Evolutionary conservation across 495 filamentous ascomycete species (phyloP).

Genomic region (Hypoxylon fragiforme): DNA sequence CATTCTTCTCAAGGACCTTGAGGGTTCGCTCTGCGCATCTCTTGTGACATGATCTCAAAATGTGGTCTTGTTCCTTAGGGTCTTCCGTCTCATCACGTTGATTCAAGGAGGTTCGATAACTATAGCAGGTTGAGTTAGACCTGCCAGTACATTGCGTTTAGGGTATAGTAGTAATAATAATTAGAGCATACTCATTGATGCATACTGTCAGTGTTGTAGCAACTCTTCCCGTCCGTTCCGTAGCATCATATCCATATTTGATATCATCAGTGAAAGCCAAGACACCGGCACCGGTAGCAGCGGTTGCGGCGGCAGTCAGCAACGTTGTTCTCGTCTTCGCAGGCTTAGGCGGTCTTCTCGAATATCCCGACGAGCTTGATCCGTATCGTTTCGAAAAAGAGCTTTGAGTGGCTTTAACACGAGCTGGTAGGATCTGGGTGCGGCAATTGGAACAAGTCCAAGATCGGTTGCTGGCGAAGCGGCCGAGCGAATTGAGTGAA

Average conservation of each 20-base stretch:
- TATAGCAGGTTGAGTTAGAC: constrained; percentile 37
- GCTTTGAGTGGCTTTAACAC: constrained; percentile 30
- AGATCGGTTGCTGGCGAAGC: constrained; percentile 34
- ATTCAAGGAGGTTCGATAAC: constrained; percentile 82
- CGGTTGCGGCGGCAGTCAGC: constrained; percentile 53
- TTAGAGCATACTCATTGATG: constrained; percentile 79
- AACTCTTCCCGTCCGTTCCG: constrained; percentile 79
- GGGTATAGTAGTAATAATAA: too few relatives aligned
- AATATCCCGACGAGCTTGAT: constrained; percentile 27
- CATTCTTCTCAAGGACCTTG: constrained; percentile 86
- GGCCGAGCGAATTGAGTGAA: constrained; percentile 34
- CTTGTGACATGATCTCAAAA: constrained; percentile 86
- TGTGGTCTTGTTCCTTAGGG: constrained; percentile 61
- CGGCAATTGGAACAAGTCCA: constrained; percentile 52
- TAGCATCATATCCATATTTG: constrained; percentile 72
- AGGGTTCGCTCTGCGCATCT: constrained; percentile 86
- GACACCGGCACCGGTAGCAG: constrained; percentile 58
- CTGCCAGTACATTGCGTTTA: constrained; percentile 58
- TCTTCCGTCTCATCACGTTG: constrained; percentile 60
- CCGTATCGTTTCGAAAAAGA: constrained; percentile 38
- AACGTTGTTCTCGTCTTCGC: constrained; percentile 20
- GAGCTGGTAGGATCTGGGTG: constrained; percentile 32
- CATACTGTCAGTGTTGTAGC: constrained; percentile 72
- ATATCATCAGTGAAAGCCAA: constrained; percentile 71
- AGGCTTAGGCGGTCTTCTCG: constrained; percentile 20